phyloP scores from a whole-genome alignment of 2,329 filamentous ascomycete species.

The Epichloe gansuensis region DNA sequence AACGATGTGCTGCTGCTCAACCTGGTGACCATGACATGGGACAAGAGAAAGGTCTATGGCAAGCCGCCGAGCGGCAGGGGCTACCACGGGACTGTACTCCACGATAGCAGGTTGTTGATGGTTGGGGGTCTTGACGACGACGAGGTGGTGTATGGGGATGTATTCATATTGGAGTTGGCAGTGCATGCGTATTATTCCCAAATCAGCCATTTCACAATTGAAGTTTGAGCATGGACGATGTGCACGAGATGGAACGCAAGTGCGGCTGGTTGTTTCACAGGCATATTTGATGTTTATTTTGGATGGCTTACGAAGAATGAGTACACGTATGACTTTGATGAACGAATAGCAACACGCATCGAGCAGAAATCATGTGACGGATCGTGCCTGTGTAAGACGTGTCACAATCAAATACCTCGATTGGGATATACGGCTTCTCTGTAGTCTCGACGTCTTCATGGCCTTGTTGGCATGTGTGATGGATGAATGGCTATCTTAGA shows the following conservation, averaged over 20 bases:
- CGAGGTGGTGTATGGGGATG: slow-evolving; percentile 51
- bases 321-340: background rate
- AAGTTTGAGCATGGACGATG: slow-evolving; percentile 31
- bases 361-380: background rate
- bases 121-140: slow-evolving; percentile 56
- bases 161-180: slow-evolving; percentile 53
- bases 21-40: slow-evolving; percentile 63
- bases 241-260: background rate
- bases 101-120: slow-evolving; percentile 51
- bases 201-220: slow-evolving; percentile 60
- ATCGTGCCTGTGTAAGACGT: background rate
- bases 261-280: background rate
- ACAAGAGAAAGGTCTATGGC: slow-evolving; percentile 52
- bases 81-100: slow-evolving; percentile 53
- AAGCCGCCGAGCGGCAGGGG: slow-evolving; percentile 48
- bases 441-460: too few relatives aligned
- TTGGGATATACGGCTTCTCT: too few relatives aligned
- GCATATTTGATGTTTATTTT: background rate
- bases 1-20: slow-evolving; percentile 58
- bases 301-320: background rate
- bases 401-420: too few relatives aligned
- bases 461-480: background rate
- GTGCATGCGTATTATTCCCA: slow-evolving; percentile 62
- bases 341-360: slow-evolving; percentile 1
- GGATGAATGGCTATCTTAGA: background rate